Evolutionary conservation across 2,329 filamentous ascomycete species (phyloP).

Genomic region (Cryphonectria carpinicola): DNA sequence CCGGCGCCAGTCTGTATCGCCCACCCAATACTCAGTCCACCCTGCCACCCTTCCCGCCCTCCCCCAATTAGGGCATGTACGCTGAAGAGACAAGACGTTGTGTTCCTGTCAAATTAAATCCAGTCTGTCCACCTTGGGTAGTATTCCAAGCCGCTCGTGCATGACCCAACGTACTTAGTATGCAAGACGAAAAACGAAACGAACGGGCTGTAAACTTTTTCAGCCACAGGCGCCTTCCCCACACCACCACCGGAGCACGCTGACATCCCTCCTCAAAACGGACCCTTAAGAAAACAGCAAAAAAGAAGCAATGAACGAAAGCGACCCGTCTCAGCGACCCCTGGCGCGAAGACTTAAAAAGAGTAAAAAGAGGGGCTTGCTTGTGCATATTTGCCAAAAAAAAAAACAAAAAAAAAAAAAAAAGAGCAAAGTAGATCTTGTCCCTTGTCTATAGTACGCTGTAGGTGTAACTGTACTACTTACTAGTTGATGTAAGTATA

Average conservation of each 20-base stretch:
- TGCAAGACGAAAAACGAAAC: no score
- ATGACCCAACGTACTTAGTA: not conserved
- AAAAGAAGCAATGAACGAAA: not conserved
- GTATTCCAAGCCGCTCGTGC: not conserved
- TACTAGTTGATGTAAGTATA: not conserved
- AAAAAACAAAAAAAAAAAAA: no score
- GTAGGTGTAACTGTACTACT: not conserved
- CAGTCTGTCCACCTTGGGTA: no score
- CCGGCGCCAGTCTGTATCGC: no score
- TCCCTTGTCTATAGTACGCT: not conserved
- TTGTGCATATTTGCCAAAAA: not conserved
- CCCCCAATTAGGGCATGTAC: not conserved
- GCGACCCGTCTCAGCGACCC: not conserved
- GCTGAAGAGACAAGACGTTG: not conserved
- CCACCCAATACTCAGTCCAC: no score
- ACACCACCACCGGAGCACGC: not conserved
- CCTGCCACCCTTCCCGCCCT: no score
- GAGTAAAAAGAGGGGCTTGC: not conserved
- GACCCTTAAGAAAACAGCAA: not conserved
- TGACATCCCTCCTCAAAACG: not conserved
- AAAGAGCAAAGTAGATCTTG: not conserved
- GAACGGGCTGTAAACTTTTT: not conserved
- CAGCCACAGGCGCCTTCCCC: not conserved
- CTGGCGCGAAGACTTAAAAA: not conserved
- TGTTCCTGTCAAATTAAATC: no score